A percentile compares a stretch with the other conserved stretches of the same genome.
Conservation (phyloP, 2,329 filamentous ascomycete species). For the Hypoxylon rubiginosum region DNA sequence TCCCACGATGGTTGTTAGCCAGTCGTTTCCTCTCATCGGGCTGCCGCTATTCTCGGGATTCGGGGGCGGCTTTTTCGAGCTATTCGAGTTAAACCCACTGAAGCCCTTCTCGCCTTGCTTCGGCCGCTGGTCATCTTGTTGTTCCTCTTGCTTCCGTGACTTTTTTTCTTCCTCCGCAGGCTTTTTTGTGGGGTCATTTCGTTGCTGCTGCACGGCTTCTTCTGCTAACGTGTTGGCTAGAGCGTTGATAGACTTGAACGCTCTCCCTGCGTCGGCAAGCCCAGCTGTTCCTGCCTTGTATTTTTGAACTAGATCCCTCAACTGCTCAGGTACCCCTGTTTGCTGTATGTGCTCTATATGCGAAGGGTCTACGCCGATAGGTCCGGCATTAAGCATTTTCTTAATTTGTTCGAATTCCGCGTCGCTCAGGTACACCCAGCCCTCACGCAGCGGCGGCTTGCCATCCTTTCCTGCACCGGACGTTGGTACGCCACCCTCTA, state of each 20-base stretch:
- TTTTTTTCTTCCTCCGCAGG: slow-evolving; percentile 35
- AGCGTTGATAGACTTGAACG: slow-evolving; percentile 37
- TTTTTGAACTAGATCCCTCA: slow-evolving; percentile 39
- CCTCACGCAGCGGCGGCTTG: slow-evolving; percentile 45
- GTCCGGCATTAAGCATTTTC: neutral
- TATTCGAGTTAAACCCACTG: slow-evolving; percentile 47
- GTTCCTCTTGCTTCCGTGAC: slow-evolving; percentile 36
- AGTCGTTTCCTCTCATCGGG: slow-evolving; percentile 47
- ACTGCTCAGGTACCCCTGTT: slow-evolving; percentile 39
- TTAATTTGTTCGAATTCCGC: slow-evolving; percentile 35
- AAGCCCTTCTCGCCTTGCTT: slow-evolving; percentile 47
- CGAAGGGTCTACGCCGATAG: neutral
- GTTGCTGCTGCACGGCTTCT: neutral
- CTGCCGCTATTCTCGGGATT: slow-evolving; percentile 24
- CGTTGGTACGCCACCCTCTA: slow-evolving; percentile 40
- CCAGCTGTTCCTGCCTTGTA: slow-evolving; percentile 9
- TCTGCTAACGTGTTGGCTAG: slow-evolving; percentile 33
- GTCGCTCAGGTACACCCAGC: slow-evolving; percentile 49
- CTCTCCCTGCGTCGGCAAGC: slow-evolving; percentile 34
- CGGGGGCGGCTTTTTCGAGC: slow-evolving; percentile 30
- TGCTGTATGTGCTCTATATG: slow-evolving; percentile 27
- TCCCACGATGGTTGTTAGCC: slow-evolving; percentile 67
- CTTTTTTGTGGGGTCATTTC: slow-evolving; percentile 10
- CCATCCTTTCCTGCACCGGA: slow-evolving; percentile 29
- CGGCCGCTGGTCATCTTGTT: slow-evolving; percentile 51